Conservation (phyloP, 495 filamentous ascomycete genomes). For the Podospora pseudopauciseta region DNA sequence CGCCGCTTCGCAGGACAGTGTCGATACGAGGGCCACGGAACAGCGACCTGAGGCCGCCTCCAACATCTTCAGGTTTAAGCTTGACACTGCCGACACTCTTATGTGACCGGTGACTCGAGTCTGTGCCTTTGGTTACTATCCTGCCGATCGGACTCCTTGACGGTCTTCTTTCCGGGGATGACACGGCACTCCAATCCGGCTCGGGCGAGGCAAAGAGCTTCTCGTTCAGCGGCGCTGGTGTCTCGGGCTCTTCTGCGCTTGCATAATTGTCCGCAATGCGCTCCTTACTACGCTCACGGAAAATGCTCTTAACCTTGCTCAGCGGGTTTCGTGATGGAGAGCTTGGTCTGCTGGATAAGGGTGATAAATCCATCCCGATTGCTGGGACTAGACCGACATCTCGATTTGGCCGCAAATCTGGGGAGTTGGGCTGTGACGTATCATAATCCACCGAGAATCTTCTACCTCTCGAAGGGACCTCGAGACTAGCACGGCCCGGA, state of each 20-base stretch:
- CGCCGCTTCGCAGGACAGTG: slow-evolving; percentile 44
- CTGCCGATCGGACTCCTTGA: slow-evolving; percentile 42
- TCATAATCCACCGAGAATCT: slow-evolving; percentile 42
- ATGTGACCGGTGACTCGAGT: slow-evolving; percentile 38
- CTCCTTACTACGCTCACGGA: slow-evolving; percentile 47
- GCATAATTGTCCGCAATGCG: slow-evolving; percentile 25
- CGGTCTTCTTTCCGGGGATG: slow-evolving; percentile 27
- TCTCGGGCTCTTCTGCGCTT: slow-evolving; percentile 27
- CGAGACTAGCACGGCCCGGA: slow-evolving; percentile 40
- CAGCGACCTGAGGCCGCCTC: slow-evolving; percentile 39
- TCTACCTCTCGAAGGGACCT: slow-evolving; percentile 33
- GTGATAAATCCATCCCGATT: slow-evolving; percentile 46
- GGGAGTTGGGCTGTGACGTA: slow-evolving; percentile 39
- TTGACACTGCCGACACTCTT: slow-evolving; percentile 38
- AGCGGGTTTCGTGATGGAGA: slow-evolving; percentile 46
- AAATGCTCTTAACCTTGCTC: slow-evolving; percentile 44
- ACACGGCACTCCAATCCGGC: slow-evolving; percentile 25
- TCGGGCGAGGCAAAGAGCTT: slow-evolving; percentile 22
- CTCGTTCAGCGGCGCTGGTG: slow-evolving; percentile 23
- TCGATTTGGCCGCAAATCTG: slow-evolving; percentile 31
- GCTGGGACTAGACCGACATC: slow-evolving; percentile 35
- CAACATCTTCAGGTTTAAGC: slow-evolving; percentile 40
- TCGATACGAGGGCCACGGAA: slow-evolving; percentile 48
- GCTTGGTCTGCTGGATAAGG: slow-evolving; percentile 37
- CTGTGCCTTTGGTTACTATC: slow-evolving; percentile 25